Conservation (phyloP, 2,329 filamentous ascomycete genomes). For the Polychaeton citri region DNA sequence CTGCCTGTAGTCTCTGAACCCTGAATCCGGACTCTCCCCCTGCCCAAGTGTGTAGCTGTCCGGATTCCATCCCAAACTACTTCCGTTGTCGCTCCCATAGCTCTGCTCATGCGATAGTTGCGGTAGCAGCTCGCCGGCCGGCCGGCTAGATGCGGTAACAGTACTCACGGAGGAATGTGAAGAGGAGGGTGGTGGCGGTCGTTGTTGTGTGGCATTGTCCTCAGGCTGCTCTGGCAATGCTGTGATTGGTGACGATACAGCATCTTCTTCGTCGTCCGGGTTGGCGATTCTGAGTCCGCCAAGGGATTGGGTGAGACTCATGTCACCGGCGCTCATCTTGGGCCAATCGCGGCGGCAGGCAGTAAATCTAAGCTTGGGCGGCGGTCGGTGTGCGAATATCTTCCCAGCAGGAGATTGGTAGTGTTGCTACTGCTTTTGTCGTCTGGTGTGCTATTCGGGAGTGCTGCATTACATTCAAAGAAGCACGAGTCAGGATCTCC, state of each 20-base stretch:
- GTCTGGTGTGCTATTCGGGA: background rate
- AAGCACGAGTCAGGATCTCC: background rate
- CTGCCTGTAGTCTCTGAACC: background rate
- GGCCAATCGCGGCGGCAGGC: background rate
- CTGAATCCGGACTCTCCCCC: background rate
- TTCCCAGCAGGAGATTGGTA: no score
- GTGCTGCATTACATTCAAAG: background rate
- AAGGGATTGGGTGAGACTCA: constrained; percentile 82
- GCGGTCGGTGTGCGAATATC: background rate
- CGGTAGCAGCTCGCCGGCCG: constrained; percentile 21
- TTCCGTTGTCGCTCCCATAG: constrained; percentile 12
- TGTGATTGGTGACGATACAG: constrained; percentile 7
- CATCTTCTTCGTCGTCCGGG: constrained; percentile 53
- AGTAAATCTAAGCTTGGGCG: no score
- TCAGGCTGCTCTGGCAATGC: constrained; percentile 1
- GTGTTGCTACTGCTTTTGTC: background rate
- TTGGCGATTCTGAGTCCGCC: constrained; percentile 95
- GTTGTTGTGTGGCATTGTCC: background rate
- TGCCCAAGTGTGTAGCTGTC: constrained; percentile 22
- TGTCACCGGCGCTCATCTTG: constrained; percentile 66
- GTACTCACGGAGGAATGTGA: constrained; percentile 24
- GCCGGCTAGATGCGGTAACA: constrained; percentile 23
- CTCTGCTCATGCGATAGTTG: constrained; percentile 21
- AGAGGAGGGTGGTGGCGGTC: constrained; percentile 13
- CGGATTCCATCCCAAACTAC: constrained; percentile 28